Percentiles rank a stretch among this genome's conserved stretches.
phyloP scores from a whole-genome alignment of 495 filamentous ascomycete species.

The Annulohypoxylon moriforme region DNA sequence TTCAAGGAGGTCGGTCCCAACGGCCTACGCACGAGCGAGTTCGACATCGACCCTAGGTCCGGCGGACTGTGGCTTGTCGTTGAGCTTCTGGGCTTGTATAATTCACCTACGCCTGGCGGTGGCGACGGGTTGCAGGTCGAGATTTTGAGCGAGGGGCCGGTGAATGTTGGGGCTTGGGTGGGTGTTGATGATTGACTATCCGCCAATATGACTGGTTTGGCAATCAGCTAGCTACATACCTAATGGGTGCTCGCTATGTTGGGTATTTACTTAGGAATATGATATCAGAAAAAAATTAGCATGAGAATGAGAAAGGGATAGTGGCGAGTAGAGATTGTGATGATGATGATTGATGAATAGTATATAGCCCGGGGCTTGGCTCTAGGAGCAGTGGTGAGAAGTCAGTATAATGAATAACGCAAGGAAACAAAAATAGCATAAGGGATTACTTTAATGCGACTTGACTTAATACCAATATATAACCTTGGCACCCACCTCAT shows the following conservation, averaged over 20 bases:
- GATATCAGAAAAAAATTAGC: not conserved
- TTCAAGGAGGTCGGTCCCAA: constrained; percentile 72
- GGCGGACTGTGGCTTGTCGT: constrained; percentile 82
- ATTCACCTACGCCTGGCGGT: constrained; percentile 50
- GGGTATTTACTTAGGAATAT: no score
- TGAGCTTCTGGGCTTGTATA: constrained; percentile 69
- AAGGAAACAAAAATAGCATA: not conserved
- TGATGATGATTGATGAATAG: not conserved
- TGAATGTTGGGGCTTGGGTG: constrained; percentile 69
- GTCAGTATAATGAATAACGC: not conserved
- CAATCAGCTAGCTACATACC: no score
- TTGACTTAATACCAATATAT: not conserved
- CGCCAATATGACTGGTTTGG: not conserved
- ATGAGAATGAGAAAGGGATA: not conserved
- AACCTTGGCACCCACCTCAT: not conserved
- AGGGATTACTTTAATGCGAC: not conserved
- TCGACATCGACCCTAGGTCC: constrained; percentile 71
- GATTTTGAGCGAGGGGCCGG: constrained; percentile 72
- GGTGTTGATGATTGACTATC: constrained; percentile 51
- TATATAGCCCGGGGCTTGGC: not conserved
- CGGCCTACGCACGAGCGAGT: constrained; percentile 75
- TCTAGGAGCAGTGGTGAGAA: not conserved
- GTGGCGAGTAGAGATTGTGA: not conserved
- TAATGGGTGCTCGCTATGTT: no score
- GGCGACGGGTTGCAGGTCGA: constrained; percentile 72